Evolutionary conservation across 2,329 filamentous ascomycete species (phyloP).

Genomic region (Monosporascus sp.): DNA sequence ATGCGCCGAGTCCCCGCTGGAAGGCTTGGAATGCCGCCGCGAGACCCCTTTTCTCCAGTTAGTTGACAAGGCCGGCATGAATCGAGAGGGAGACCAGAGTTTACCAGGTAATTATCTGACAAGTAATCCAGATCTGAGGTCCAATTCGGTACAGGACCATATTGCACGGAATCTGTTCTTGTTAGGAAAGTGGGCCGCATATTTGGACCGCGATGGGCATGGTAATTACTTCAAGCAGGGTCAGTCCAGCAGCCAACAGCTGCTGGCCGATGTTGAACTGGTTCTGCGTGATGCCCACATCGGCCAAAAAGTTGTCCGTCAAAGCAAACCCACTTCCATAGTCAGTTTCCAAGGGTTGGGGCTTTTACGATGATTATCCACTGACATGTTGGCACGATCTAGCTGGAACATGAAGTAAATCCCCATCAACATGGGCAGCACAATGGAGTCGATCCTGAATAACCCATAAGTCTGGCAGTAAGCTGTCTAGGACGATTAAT

Average conservation of each 20-base stretch:
- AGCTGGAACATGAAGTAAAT: slow-evolving; percentile 1
- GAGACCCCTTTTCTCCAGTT: not conserved
- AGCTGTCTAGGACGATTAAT: not conserved
- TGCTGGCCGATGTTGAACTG: not conserved
- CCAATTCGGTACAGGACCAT: slow-evolving; percentile 42
- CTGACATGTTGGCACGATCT: slow-evolving; percentile 1
- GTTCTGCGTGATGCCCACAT: slow-evolving; percentile 1
- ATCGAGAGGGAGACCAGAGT: slow-evolving; percentile 21
- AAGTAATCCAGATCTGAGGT: slow-evolving; percentile 41
- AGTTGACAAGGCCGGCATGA: slow-evolving; percentile 10
- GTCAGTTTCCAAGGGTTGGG: not conserved
- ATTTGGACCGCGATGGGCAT: slow-evolving; percentile 34
- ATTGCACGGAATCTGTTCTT: slow-evolving; percentile 38
- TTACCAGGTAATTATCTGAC: slow-evolving; percentile 38
- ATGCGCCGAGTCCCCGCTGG: slow-evolving; percentile 24
- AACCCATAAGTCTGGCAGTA: not conserved
- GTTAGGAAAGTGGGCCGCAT: slow-evolving; percentile 31
- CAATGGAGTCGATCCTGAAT: not conserved
- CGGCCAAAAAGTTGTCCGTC: slow-evolving; percentile 1
- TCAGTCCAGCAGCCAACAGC: not conserved
- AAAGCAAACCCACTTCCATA: not conserved
- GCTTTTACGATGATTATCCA: not conserved
- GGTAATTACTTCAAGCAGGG: slow-evolving; percentile 36
- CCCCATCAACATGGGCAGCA: not conserved
- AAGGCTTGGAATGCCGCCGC: slow-evolving; percentile 29